These are phyloP conservation scores for Phytophthora litchii DNA, from an alignment of 352 stramenopile genomes.

Conservation along the genomic window DNA sequence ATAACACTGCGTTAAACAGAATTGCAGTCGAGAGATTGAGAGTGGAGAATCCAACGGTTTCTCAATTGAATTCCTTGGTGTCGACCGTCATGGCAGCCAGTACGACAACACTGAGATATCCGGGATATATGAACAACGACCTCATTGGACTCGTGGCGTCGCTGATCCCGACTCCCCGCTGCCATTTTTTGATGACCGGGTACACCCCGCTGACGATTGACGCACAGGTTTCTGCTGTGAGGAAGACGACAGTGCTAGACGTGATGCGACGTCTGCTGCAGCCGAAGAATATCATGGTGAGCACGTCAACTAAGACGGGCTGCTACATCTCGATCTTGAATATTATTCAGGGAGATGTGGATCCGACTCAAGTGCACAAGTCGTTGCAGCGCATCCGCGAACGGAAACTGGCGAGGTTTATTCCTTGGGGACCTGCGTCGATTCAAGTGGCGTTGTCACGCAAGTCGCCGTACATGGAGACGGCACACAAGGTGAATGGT, in stretches of 20 bases:
- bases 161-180: constrained; percentile 98
- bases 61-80: constrained; percentile 97
- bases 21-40: constrained; percentile 95
- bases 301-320: constrained; percentile 94
- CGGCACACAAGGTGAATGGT: constrained; percentile 96
- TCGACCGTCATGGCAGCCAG: constrained; percentile 99
- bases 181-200: constrained; percentile 99
- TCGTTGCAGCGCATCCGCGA: constrained; percentile 98
- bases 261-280: constrained; percentile 97
- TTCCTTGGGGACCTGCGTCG: constrained; percentile 98
- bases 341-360: constrained; percentile 99
- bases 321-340: constrained; percentile 99
- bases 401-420: constrained; percentile 96
- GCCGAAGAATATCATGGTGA: constrained; percentile 99
- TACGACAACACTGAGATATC: constrained; percentile 97
- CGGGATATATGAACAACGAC: constrained; percentile 99
- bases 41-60: constrained; percentile 97
- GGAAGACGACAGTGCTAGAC: constrained; percentile 99
- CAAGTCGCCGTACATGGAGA: constrained; percentile 98
- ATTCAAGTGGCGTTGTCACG: constrained; percentile 99
- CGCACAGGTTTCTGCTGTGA: constrained; percentile 89
- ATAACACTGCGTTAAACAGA: constrained; percentile 99
- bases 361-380: constrained; percentile 99
- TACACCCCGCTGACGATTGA: constrained; percentile 99
- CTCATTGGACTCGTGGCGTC: constrained; percentile 98